Evolutionary conservation across 192 early-diverging fungal genomes (phyloP), one percentile per base, ranked within the genome.

Genomic region (Linnemannia hyalina): DNA sequence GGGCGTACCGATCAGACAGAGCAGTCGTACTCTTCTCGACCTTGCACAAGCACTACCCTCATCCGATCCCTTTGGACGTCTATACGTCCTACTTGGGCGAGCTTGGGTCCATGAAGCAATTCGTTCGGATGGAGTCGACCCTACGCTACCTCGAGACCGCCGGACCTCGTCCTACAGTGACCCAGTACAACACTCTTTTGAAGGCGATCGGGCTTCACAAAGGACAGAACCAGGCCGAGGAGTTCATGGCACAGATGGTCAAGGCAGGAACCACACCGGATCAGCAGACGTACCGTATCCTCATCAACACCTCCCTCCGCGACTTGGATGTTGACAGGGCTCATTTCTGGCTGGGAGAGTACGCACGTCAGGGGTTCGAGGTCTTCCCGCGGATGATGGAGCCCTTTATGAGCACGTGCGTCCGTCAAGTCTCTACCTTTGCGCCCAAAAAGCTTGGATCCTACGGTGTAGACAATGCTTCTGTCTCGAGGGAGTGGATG

Each of bases 331-430:
- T 78, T 20, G 22, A 29, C 3, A 35, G 71, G 5, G 84, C 84
- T 20, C 46, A 81, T 36, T 42, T 40, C 47, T 86, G 84, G 84
- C 35, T 86, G 54, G 84, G 57, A 8, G 79, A 86, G 72, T 77
- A 75, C 23, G 36, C 36, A 22, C 69, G 84, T 7, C 84, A 81
- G 6, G 80, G 80, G 4, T 81, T 81, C 76, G 49, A 80, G 32
- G 54, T 81, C 15, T 13, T n/a, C 11, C 63, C 84, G 1, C 60
- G 71, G 47, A 78, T 73, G 79, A 32, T 86, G 42, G 84, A 86
- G 55, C 63, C 75, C 13, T 78, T 86, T 40, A 77, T 86, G 79
- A 73, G 55, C 32, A 70, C 79, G 3, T 86, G 84, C 23, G 60
- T 77, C 42, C 55, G 68, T 20, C 74, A 70, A 70, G n/a, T 65